phyloP scores from a whole-genome alignment of 495 filamentous ascomycete genomes.

The Oidiodendron maius region DNA sequence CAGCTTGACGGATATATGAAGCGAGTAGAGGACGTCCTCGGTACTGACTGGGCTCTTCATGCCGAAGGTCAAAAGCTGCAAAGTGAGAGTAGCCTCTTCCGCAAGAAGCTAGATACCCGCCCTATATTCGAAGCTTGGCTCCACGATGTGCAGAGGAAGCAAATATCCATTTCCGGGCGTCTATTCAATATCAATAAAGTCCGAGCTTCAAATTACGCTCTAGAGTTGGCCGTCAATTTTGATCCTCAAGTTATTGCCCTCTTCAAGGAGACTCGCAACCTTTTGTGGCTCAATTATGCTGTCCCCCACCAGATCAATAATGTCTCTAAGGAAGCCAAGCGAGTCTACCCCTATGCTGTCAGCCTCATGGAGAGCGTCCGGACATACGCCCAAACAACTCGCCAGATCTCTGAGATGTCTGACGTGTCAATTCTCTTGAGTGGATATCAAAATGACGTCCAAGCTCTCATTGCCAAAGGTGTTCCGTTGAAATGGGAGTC shows the following conservation, averaged over 20 bases:
- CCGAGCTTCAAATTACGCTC: slow-evolving; percentile 73
- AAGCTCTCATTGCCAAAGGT: slow-evolving; percentile 74
- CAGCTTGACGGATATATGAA: slow-evolving; percentile 95
- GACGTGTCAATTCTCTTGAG: slow-evolving; percentile 81
- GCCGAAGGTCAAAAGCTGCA: slow-evolving; percentile 92
- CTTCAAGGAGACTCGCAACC: slow-evolving; percentile 98
- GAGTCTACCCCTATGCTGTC: slow-evolving; percentile 95
- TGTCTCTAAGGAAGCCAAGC: slow-evolving; percentile 92
- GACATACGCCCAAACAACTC: slow-evolving; percentile 80
- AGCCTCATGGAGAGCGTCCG: slow-evolving; percentile 96
- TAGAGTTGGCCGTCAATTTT: slow-evolving; percentile 92
- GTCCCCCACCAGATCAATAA: slow-evolving; percentile 92
- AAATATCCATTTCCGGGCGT: slow-evolving; percentile 83
- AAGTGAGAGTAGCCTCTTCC: slow-evolving; percentile 80
- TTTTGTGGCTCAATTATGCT: slow-evolving; percentile 86
- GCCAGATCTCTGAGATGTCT: slow-evolving; percentile 73
- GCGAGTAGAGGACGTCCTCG: slow-evolving; percentile 92
- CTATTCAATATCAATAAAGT: slow-evolving; percentile 87
- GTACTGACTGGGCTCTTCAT: slow-evolving; percentile 88
- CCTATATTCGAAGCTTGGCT: slow-evolving; percentile 94
- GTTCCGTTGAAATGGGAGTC: slow-evolving; percentile 92
- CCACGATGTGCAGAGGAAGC: slow-evolving; percentile 76
- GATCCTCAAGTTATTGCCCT: slow-evolving; percentile 93
- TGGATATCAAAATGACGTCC: slow-evolving; percentile 85
- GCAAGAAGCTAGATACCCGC: slow-evolving; percentile 90